phyloP scores from a whole-genome alignment of 768 basidiomycete species.

The Boletus rufocinnamomeus region DNA sequence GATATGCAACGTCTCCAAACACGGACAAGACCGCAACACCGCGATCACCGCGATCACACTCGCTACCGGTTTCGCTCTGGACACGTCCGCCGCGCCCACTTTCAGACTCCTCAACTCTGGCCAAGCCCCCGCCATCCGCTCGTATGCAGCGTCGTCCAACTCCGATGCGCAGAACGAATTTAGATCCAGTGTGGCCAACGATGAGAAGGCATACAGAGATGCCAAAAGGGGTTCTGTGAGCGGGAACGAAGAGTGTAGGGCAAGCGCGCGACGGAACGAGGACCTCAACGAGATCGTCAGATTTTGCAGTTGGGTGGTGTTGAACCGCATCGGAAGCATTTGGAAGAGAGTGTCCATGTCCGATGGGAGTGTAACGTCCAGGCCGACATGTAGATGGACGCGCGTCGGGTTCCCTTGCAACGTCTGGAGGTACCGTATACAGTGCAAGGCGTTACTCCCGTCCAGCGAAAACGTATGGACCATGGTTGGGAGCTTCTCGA shows the following conservation, averaged over 20 bases:
- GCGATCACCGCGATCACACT: constrained; percentile 17
- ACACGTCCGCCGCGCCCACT: constrained; percentile 6
- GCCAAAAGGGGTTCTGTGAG: constrained; percentile 6
- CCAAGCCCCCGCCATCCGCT: constrained; percentile 8
- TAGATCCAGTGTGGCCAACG: constrained; percentile 11
- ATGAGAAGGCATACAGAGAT: constrained; percentile 10
- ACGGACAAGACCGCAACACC: constrained; percentile 14
- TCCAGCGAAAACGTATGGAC: constrained; percentile 14
- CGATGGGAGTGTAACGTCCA: not conserved
- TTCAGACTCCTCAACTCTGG: constrained; percentile 16
- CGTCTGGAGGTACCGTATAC: constrained; percentile 13
- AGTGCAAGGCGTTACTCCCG: constrained; percentile 6
- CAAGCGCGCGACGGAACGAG: not conserved
- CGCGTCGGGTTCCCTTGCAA: constrained; percentile 4
- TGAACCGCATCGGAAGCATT: constrained; percentile 7
- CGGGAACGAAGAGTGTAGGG: not conserved
- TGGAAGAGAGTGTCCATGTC: constrained; percentile 14
- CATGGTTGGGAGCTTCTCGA: constrained; percentile 6
- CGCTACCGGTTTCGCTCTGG: constrained; percentile 7
- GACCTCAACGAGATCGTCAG: constrained; percentile 14
- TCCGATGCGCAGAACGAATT: constrained; percentile 9
- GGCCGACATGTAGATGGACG: constrained; percentile 5
- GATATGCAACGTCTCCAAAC: constrained; percentile 14
- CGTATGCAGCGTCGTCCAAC: constrained; percentile 16
- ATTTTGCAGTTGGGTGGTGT: not conserved